phyloP scores from a whole-genome alignment of 2,329 filamentous ascomycete species.

The Penicillium sp. region DNA sequence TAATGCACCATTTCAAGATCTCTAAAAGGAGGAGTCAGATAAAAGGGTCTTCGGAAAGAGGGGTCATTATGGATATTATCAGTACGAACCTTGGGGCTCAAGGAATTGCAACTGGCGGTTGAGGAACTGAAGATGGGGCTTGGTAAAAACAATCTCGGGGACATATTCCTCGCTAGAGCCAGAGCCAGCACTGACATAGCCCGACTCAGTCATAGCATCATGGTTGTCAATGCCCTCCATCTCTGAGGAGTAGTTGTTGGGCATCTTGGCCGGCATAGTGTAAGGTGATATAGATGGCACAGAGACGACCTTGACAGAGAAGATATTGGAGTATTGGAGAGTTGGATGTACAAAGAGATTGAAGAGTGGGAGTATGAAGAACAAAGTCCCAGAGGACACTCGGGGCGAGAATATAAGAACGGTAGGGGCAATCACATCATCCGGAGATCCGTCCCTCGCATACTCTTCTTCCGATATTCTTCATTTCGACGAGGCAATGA shows the following conservation, averaged over 20 bases:
- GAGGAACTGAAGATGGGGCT: slow-evolving; percentile 82
- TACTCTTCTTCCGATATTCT: slow-evolving; percentile 20
- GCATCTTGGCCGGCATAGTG: slow-evolving; percentile 40
- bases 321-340: slow-evolving; percentile 1
- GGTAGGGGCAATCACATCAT: slow-evolving; percentile 36
- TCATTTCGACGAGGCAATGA: slow-evolving; percentile 15
- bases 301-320: neutral
- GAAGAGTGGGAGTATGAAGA: slow-evolving; percentile 6
- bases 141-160: slow-evolving; percentile 79
- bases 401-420: slow-evolving; percentile 29
- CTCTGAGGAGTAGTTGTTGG: slow-evolving; percentile 38
- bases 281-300: slow-evolving; percentile 6
- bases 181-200: slow-evolving; percentile 64
- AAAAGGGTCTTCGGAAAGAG: slow-evolving; percentile 5
- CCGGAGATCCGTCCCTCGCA: slow-evolving; percentile 23
- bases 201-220: slow-evolving; percentile 79
- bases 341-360: slow-evolving; percentile 2
- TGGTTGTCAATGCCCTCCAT: slow-evolving; percentile 35
- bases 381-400: slow-evolving; percentile 16
- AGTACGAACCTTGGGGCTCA: slow-evolving; percentile 65
- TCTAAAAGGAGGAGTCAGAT: slow-evolving; percentile 50
- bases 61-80: slow-evolving; percentile 1
- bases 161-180: slow-evolving; percentile 62
- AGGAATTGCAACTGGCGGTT: slow-evolving; percentile 87
- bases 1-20: slow-evolving; percentile 86